Conservation (phyloP, 176 grass and related monocot genomes). For the Paspalum vaginatum region DNA sequence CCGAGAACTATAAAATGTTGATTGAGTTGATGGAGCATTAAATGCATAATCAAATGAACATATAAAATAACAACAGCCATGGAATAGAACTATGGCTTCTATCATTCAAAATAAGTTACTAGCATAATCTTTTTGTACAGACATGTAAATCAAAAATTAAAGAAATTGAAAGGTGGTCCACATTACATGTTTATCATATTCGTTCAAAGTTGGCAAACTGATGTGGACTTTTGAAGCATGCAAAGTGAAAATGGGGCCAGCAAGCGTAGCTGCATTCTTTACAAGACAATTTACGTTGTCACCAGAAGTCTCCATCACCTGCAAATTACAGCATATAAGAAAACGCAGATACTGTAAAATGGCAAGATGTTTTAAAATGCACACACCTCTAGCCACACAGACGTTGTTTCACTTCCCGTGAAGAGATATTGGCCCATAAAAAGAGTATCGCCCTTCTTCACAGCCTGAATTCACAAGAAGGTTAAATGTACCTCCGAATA, state of each 20-base stretch:
- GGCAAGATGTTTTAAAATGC: constrained; percentile 13
- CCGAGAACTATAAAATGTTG: not conserved
- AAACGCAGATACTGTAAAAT: constrained; percentile 18
- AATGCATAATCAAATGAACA: not conserved
- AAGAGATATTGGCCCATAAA: constrained; percentile 99
- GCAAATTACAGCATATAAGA: constrained; percentile 24
- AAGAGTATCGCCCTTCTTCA: constrained; percentile 92
- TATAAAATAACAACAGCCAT: not conserved
- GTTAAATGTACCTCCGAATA: not conserved
- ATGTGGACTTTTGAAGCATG: constrained; percentile 80
- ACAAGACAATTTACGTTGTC: constrained; percentile 77
- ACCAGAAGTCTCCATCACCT: constrained; percentile 74
- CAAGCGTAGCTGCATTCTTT: constrained; percentile 82
- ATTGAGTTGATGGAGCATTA: not conserved
- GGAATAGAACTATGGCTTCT: not conserved
- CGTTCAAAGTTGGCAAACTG: constrained; percentile 84
- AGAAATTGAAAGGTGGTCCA: constrained; percentile 16
- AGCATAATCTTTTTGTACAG: constrained; percentile 7
- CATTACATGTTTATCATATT: constrained; percentile 87
- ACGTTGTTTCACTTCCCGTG: constrained; percentile 96
- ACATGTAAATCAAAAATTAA: not conserved
- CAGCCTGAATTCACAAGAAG: constrained; percentile 50
- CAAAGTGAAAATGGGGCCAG: constrained; percentile 78
- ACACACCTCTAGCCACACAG: constrained; percentile 89
- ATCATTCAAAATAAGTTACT: constrained; percentile 4